Percentiles rank a stretch among this genome's conserved stretches.
Conservation (phyloP, 345 rosid genomes). For the Citrus reticulata region DNA sequence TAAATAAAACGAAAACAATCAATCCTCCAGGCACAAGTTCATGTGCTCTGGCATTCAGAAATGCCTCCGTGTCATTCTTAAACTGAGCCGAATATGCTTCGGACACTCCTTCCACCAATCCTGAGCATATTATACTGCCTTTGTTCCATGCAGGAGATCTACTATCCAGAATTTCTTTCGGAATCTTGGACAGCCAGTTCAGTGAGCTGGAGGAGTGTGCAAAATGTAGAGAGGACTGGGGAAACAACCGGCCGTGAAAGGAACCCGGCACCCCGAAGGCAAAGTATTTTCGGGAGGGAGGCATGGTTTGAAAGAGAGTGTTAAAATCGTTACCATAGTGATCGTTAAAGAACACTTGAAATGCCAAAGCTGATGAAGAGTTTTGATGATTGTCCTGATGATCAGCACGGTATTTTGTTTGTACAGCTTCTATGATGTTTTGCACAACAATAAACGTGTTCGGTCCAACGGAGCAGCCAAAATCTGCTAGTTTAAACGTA, state of each 20-base stretch:
- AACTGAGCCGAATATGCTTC: conserved; percentile 4
- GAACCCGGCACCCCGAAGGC: background rate
- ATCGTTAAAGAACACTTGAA: background rate
- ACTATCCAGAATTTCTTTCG: background rate
- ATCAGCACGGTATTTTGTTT: background rate
- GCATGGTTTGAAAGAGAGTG: background rate
- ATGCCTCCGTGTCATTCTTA: conserved; percentile 3
- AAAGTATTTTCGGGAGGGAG: background rate
- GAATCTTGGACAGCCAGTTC: background rate
- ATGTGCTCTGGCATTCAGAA: conserved; percentile 10
- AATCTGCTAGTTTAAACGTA: background rate
- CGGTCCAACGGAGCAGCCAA: background rate
- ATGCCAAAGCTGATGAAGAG: background rate
- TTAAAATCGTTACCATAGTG: background rate
- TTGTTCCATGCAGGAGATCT: conserved; percentile 13
- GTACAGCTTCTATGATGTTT: background rate
- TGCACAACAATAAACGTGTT: background rate
- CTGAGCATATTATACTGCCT: background rate
- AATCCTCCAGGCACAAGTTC: conserved; percentile 13
- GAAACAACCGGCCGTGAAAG: background rate
- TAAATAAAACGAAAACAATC: background rate
- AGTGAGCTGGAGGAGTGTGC: background rate
- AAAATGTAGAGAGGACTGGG: background rate
- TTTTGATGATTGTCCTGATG: background rate
- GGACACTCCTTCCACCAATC: background rate